Evolutionary conservation across 164 flowering plant genomes (phyloP).

Genomic region (Aristolochia californica): DNA sequence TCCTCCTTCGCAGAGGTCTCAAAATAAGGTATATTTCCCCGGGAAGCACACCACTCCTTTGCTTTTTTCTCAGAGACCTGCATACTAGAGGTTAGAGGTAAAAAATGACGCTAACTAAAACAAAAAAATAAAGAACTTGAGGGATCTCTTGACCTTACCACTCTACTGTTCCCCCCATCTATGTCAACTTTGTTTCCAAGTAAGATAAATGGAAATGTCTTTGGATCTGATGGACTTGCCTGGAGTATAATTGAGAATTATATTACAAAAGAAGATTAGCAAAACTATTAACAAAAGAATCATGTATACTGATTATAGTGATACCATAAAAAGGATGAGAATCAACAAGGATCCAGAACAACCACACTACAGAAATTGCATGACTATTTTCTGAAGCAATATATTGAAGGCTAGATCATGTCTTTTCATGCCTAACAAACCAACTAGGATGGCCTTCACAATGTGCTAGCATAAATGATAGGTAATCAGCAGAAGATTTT

Average conservation of each 20-base stretch:
- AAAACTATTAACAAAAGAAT: too few relatives aligned
- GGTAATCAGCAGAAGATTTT: too few relatives aligned
- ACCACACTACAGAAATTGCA: too few relatives aligned
- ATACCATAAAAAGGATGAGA: too few relatives aligned
- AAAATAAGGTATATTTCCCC: conserved; percentile 87
- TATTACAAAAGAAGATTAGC: too few relatives aligned
- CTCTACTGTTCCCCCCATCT: conserved; percentile 96
- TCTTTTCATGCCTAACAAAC: too few relatives aligned
- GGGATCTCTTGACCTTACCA: conserved; percentile 37
- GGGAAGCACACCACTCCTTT: conserved; percentile 86
- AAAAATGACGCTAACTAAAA: not conserved
- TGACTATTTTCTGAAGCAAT: too few relatives aligned
- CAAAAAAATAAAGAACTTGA: not conserved
- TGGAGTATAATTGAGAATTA: conserved; percentile 14
- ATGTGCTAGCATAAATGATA: too few relatives aligned
- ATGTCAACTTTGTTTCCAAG: conserved; percentile 90
- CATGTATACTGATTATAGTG: too few relatives aligned
- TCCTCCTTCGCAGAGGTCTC: conserved; percentile 95
- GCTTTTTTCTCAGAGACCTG: conserved; percentile 98
- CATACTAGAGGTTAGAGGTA: not conserved
- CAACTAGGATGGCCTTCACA: too few relatives aligned
- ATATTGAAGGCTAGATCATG: too few relatives aligned
- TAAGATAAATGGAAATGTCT: conserved; percentile 73
- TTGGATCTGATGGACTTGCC: conserved; percentile 81
- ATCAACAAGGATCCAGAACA: too few relatives aligned